Evolutionary conservation across 345 rosid genomes (phyloP).

Genomic region (Sonneratia caseolaris): DNA sequence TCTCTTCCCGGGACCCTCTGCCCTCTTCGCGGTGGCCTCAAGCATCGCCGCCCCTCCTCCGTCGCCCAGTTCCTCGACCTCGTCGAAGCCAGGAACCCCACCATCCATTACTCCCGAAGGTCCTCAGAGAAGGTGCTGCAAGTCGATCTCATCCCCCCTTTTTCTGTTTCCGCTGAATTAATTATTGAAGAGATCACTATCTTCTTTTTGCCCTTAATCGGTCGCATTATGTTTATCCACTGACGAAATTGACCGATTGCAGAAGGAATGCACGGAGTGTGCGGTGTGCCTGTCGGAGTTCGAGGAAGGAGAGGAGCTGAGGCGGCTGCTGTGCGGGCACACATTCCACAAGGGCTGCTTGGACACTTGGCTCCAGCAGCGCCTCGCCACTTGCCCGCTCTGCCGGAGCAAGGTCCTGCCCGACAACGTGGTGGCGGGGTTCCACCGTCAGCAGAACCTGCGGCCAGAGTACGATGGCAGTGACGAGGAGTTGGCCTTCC

Average conservation of each 20-base stretch:
- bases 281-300: slow-evolving; percentile 35
- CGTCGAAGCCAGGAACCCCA: slow-evolving; percentile 30
- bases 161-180: background rate
- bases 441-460: slow-evolving; percentile 11
- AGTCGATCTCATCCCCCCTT: background rate
- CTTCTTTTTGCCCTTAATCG: background rate
- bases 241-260: background rate
- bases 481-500: slow-evolving; percentile 33
- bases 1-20: slow-evolving; percentile 14
- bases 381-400: slow-evolving; percentile 40
- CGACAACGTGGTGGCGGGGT: slow-evolving; percentile 26
- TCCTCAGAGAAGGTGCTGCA: background rate
- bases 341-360: slow-evolving; percentile 42
- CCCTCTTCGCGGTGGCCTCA: background rate
- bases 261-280: slow-evolving; percentile 14
- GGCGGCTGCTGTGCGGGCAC: slow-evolving; percentile 35
- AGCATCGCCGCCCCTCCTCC: slow-evolving; percentile 12
- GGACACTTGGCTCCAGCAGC: slow-evolving; percentile 36
- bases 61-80: slow-evolving; percentile 23
- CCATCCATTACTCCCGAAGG: slow-evolving; percentile 12
- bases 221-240: background rate
- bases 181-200: background rate
- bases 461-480: slow-evolving; percentile 20
- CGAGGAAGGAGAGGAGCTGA: slow-evolving; percentile 29
- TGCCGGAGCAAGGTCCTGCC: slow-evolving; percentile 42